phyloP scores from a whole-genome alignment of 2,329 filamentous ascomycete species.

The Fusarium chuoi region DNA sequence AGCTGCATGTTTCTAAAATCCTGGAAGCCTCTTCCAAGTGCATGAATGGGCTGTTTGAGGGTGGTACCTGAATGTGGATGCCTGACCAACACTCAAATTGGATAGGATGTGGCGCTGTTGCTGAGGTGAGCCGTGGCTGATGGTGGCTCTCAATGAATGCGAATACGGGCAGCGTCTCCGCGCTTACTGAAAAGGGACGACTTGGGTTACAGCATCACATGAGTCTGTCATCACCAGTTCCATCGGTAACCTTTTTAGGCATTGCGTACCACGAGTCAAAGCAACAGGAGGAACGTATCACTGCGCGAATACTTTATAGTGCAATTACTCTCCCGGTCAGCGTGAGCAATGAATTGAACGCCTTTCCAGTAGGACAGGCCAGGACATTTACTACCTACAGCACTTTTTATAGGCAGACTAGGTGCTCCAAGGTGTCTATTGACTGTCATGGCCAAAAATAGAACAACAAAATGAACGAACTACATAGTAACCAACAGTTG shows the following conservation, averaged over 20 bases:
- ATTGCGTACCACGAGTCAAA: not conserved
- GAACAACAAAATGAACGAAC: not conserved
- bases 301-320: not conserved
- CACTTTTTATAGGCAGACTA: not conserved
- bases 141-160: not conserved
- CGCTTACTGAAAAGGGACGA: not conserved
- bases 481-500: not conserved
- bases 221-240: slow-evolving; percentile 15
- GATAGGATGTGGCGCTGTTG: not conserved
- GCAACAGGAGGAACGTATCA: not conserved
- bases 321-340: not conserved
- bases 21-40: not conserved
- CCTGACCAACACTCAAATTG: not conserved
- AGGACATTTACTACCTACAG: not conserved
- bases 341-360: not conserved
- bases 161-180: not conserved
- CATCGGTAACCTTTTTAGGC: slow-evolving; percentile 18
- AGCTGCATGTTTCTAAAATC: not conserved
- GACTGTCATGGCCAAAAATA: not conserved
- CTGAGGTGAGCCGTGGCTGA: not conserved
- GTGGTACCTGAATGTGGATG: not conserved
- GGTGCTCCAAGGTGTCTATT: not conserved
- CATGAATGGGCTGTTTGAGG: not conserved
- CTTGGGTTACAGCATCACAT: slow-evolving; percentile 30
- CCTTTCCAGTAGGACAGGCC: not conserved